phyloP scores from a whole-genome alignment of 2,329 filamentous ascomycete species.

The Penicillium sumatraense region DNA sequence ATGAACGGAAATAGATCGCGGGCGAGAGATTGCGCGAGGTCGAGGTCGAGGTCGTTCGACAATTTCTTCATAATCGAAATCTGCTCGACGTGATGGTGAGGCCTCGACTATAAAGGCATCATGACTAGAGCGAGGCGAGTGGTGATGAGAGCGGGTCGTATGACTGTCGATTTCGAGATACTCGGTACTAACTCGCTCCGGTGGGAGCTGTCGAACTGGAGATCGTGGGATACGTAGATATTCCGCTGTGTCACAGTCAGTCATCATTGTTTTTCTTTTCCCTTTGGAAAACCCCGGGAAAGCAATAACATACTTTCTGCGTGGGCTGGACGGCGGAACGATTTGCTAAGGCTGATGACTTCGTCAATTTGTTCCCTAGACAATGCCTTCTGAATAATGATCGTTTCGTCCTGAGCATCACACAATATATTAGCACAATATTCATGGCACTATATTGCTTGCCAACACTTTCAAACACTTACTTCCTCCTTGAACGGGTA shows the following conservation, averaged over 20 bases:
- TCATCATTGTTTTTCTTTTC: slow-evolving; percentile 2
- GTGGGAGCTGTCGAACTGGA: slow-evolving; percentile 27
- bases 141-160: background rate
- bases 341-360: slow-evolving; percentile 79
- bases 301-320: slow-evolving; percentile 34
- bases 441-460: background rate
- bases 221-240: slow-evolving; percentile 27
- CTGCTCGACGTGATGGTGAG: slow-evolving; percentile 33
- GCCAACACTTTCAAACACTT: slow-evolving; percentile 30
- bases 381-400: slow-evolving; percentile 81
- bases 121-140: slow-evolving; percentile 32
- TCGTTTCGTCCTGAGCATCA: slow-evolving; percentile 69
- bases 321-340: slow-evolving; percentile 43
- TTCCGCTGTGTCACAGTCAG: slow-evolving; percentile 24
- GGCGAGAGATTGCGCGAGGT: slow-evolving; percentile 33
- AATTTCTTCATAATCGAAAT: slow-evolving; percentile 33
- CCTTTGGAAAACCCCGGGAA: slow-evolving; percentile 6
- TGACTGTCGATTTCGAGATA: slow-evolving; percentile 26
- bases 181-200: slow-evolving; percentile 33
- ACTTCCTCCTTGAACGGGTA: slow-evolving; percentile 90
- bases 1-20: slow-evolving; percentile 42
- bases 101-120: slow-evolving; percentile 40
- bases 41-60: slow-evolving; percentile 30
- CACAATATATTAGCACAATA: slow-evolving; percentile 35
- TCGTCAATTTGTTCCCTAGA: slow-evolving; percentile 92